Conservation (phyloP, 2,329 filamentous ascomycete genomes). For the Colletotrichum euphorbiae region DNA sequence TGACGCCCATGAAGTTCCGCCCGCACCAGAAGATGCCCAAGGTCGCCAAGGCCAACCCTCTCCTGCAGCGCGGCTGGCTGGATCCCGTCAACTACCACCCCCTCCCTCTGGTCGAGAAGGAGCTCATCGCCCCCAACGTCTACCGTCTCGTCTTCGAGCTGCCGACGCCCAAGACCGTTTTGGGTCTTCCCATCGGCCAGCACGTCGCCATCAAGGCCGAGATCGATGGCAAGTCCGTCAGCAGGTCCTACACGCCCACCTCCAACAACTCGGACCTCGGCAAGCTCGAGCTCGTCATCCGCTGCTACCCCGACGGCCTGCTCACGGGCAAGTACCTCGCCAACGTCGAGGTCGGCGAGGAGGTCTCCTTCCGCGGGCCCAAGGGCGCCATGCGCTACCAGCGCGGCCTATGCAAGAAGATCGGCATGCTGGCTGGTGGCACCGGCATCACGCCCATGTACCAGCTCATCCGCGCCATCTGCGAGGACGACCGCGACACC, state of each 20-base stretch:
- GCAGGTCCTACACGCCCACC: conserved; percentile 66
- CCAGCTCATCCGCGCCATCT: conserved; percentile 69
- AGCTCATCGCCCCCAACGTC: conserved; percentile 55
- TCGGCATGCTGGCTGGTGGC: conserved; percentile 67
- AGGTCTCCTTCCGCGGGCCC: conserved; percentile 64
- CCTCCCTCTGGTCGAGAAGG: conserved; percentile 57
- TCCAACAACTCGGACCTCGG: conserved; percentile 64
- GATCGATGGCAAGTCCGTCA: conserved; percentile 58
- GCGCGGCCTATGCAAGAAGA: conserved; percentile 53
- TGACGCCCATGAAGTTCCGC: conserved; percentile 50
- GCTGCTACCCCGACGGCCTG: conserved; percentile 62
- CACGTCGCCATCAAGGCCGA: conserved; percentile 64
- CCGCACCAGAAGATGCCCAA: conserved; percentile 55
- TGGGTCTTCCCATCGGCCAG: conserved; percentile 68
- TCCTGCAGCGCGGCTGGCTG: conserved; percentile 60
- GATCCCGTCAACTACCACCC: conserved; percentile 59
- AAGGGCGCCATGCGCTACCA: conserved; percentile 67
- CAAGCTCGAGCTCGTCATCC: conserved; percentile 62
- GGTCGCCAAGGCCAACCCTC: conserved; percentile 51
- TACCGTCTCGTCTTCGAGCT: conserved; percentile 62
- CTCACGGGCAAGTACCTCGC: conserved; percentile 63
- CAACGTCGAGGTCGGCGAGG: conserved; percentile 59
- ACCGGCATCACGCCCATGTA: conserved; percentile 52
- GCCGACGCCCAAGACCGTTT: conserved; percentile 55
- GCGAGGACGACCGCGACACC: conserved; percentile 68